Percentiles rank a stretch among this genome's conserved stretches.
Conservation (phyloP, 2,329 filamentous ascomycete genomes). For the Blastomyces emzantsi region DNA sequence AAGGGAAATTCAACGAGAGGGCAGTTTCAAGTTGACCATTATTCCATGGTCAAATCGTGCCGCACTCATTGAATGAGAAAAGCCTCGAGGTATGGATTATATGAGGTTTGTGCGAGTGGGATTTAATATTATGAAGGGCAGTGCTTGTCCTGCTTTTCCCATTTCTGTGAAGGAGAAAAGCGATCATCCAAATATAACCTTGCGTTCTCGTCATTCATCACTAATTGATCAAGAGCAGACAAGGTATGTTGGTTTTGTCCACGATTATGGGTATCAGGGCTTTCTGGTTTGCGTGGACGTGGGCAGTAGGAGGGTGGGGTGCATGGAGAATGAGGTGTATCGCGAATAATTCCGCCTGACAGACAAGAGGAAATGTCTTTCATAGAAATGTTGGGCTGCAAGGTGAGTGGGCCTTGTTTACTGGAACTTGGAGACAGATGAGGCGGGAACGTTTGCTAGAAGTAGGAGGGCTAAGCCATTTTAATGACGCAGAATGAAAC, state of each 20-base stretch:
- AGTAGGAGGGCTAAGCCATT: neutral
- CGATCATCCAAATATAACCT: slow-evolving; percentile 5
- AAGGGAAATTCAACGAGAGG: neutral
- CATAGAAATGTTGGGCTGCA: neutral
- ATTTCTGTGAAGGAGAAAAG: neutral
- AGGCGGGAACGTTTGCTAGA: neutral
- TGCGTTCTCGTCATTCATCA: neutral
- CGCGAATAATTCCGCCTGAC: neutral
- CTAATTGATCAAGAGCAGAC: neutral
- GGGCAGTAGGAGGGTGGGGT: neutral
- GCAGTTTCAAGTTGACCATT: neutral
- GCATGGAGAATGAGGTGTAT: neutral
- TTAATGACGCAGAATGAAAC: neutral
- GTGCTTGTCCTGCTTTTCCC: neutral
- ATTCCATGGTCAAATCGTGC: neutral
- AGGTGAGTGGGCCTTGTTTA: neutral
- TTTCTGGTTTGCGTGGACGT: neutral
- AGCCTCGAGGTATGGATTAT: neutral
- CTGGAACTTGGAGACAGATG: neutral
- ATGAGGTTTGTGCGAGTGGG: too few relatives aligned
- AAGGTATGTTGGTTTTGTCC: neutral
- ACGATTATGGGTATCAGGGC: neutral
- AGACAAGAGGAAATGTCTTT: neutral
- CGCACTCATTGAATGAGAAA: neutral
- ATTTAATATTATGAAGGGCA: neutral